Evolutionary conservation across 1,284 basidiomycete genomes (phyloP), one percentile per base, ranked within the genome.

Genomic region (Microbotryomycetes sp.): DNA sequence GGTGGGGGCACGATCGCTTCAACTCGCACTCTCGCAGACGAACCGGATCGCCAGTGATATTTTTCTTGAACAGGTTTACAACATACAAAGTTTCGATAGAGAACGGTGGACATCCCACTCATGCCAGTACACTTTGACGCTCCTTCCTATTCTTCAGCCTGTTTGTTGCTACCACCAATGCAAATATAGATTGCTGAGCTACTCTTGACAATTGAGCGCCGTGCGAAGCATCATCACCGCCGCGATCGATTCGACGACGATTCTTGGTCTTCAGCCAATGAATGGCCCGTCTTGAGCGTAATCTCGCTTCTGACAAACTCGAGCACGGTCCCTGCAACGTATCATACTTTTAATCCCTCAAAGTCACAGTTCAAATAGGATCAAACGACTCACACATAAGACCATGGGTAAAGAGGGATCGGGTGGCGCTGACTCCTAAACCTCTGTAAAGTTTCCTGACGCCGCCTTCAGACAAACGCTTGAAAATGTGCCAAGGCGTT

Each of bases 401-500:
- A 3, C 65, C 64, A 29, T 67, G 64, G 16, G 68, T 65, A 54
- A 52, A 55, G 3, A 64, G 52, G 31, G 35, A 62, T 29, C 70
- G 26, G 5, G 57, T 48, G 1, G 71, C 72, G 5, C 61, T 65
- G 15, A 75, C 67, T 0, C 90, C 89, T 35, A 92, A 81, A 23
- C 89, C 89, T 60, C 85, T 85, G 73, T 92, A 92, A 69, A 92
- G 83, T 35, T 87, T 80, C 53, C 83, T 79, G 54, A 91, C 74
- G 41, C 89, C 90, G 54, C 89, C 88, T 76, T 86, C 80, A 60
- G 91, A 80, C 50, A 94, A 80, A 29, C 88, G 83, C 65, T 78
- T 78, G 57, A 92, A 80, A 5, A 91, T 91, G 75, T 87, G 85
- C 72, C 78, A 80, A 18, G 85, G 79, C 46, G 70, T 68, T 57